Percentiles rank a stretch among this genome's conserved stretches.
Conservation (phyloP, 2,329 filamentous ascomycete species). For the Rachicladosporium sp. region DNA sequence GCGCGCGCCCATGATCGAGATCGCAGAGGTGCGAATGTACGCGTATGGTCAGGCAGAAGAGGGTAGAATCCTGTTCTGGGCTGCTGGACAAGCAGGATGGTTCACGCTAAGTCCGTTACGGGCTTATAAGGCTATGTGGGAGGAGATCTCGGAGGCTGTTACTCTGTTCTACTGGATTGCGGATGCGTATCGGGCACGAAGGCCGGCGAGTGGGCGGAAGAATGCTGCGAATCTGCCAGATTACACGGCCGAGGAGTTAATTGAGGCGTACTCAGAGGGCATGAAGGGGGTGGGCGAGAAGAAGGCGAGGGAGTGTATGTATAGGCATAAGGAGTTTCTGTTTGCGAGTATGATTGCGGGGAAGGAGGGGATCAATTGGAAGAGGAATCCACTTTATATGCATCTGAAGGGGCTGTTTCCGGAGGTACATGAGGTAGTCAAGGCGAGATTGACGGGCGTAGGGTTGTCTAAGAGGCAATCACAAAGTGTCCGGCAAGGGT, state of each 20-base stretch:
- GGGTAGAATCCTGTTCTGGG: constrained; percentile 50
- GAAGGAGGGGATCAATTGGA: constrained; percentile 34
- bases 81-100: constrained; percentile 53
- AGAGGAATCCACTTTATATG: constrained; percentile 29
- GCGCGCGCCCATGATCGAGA: constrained; percentile 25
- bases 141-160: constrained; percentile 51
- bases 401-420: constrained; percentile 28
- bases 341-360: constrained; percentile 32
- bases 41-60: constrained; percentile 43
- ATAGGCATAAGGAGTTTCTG: constrained; percentile 29
- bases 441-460: constrained; percentile 7
- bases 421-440: constrained; percentile 9
- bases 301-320: constrained; percentile 14
- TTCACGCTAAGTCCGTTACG: constrained; percentile 50
- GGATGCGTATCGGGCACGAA: constrained; percentile 37
- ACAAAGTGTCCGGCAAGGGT: no score
- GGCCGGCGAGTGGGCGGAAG: constrained; percentile 25
- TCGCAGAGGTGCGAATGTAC: constrained; percentile 38
- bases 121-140: constrained; percentile 44
- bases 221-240: constrained; percentile 14
- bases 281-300: constrained; percentile 1
- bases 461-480: no score
- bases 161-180: constrained; percentile 51
- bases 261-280: constrained; percentile 21
- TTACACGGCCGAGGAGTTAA: constrained; percentile 27